phyloP scores from a whole-genome alignment of 176 grass and related monocot species.

The Oropetium thomaeum region DNA sequence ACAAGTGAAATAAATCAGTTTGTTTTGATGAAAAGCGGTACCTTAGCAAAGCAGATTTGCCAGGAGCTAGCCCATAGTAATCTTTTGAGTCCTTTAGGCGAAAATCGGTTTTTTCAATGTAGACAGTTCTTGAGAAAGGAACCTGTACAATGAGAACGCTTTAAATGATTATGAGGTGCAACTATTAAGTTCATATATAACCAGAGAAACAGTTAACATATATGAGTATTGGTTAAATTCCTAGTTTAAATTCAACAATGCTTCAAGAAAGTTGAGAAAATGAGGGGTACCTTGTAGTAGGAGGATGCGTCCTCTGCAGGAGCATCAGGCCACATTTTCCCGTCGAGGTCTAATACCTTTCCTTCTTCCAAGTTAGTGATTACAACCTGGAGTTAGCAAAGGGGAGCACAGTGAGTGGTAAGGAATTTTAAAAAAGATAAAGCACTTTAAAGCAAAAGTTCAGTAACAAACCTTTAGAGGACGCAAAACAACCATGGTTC shows the following conservation, averaged over 20 bases:
- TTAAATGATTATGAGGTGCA: neutral
- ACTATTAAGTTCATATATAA: neutral
- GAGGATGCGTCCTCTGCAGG: slow-evolving; percentile 70
- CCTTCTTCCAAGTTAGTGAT: slow-evolving; percentile 91
- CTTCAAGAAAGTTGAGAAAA: slow-evolving; percentile 12
- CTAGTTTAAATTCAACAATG: neutral
- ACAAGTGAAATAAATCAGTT: slow-evolving; percentile 21
- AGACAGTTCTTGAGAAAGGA: slow-evolving; percentile 65
- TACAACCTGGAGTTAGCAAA: slow-evolving; percentile 60
- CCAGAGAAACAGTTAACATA: slow-evolving; percentile 1
- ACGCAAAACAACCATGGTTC: slow-evolving; percentile 80
- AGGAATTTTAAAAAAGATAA: slow-evolving; percentile 11
- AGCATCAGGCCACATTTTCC: slow-evolving; percentile 98
- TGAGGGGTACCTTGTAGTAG: slow-evolving; percentile 74
- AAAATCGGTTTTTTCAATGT: slow-evolving; percentile 93
- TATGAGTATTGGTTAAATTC: neutral
- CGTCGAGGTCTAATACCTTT: slow-evolving; percentile 79
- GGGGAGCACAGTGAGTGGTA: neutral
- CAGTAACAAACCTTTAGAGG: slow-evolving; percentile 78
- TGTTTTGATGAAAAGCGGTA: slow-evolving; percentile 31
- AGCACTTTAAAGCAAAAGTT: slow-evolving; percentile 17
- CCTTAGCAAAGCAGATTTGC: slow-evolving; percentile 91
- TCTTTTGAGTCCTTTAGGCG: slow-evolving; percentile 93
- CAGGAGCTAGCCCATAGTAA: slow-evolving; percentile 93
- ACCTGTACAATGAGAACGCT: slow-evolving; percentile 45